phyloP scores from a whole-genome alignment of 257 asterid genomes.

The Solanum paucissectum region DNA sequence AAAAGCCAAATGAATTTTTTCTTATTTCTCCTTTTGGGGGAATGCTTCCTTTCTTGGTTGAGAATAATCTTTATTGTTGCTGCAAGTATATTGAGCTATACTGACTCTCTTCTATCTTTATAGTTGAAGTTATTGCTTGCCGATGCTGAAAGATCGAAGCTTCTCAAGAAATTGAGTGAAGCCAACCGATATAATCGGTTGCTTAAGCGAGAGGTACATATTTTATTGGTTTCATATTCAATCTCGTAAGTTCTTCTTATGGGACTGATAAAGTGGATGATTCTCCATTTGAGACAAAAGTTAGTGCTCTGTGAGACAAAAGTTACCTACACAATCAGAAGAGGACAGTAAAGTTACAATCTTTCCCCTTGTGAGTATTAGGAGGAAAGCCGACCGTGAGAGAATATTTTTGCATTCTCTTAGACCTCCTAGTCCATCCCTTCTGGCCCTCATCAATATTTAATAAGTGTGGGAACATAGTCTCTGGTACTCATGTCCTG shows the following conservation, averaged over 20 bases:
- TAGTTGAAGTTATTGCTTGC: slow-evolving; percentile 61
- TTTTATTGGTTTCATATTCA: neutral
- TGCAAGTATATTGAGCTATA: neutral
- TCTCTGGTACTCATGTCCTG: neutral
- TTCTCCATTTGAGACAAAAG: neutral
- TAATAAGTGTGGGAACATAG: neutral
- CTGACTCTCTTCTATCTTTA: slow-evolving; percentile 1
- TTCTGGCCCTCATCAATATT: neutral
- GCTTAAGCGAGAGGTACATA: slow-evolving; percentile 72
- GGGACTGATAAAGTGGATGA: neutral
- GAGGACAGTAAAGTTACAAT: neutral
- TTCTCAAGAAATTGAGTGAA: slow-evolving; percentile 73
- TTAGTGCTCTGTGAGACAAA: neutral
- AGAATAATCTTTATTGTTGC: neutral
- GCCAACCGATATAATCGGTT: slow-evolving; percentile 78
- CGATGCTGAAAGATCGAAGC: slow-evolving; percentile 71
- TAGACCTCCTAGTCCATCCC: neutral
- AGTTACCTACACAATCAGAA: neutral
- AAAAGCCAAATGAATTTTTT: neutral
- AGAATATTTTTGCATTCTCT: neutral
- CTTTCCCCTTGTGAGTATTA: neutral
- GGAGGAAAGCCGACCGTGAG: neutral
- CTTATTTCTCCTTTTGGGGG: neutral
- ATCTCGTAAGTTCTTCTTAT: neutral
- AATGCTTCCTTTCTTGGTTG: neutral